Conservation (phyloP, 164 flowering plant species). For the Magnolia officinalis region DNA sequence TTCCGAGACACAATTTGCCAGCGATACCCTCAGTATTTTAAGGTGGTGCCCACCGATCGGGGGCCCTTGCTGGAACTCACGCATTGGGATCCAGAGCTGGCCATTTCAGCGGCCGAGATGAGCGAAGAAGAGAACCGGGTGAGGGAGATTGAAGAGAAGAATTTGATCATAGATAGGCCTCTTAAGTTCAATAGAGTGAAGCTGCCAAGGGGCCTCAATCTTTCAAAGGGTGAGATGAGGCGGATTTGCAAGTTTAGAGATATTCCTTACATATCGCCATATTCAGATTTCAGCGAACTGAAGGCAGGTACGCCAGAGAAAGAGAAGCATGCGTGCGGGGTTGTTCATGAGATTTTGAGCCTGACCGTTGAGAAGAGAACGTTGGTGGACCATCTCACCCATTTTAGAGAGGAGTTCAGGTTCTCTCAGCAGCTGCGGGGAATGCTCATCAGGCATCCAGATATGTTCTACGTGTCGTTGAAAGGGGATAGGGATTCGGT, state of each 20-base stretch:
- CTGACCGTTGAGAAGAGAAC: slow-evolving; percentile 89
- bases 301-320: slow-evolving; percentile 64
- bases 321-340: slow-evolving; percentile 91
- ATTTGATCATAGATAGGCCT: slow-evolving; percentile 82
- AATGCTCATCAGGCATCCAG: slow-evolving; percentile 92
- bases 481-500: slow-evolving; percentile 95
- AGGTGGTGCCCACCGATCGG: slow-evolving; percentile 59
- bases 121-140: slow-evolving; percentile 56
- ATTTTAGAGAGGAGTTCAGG: slow-evolving; percentile 89
- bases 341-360: slow-evolving; percentile 89
- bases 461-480: slow-evolving; percentile 89
- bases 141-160: slow-evolving; percentile 54
- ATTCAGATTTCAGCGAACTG: slow-evolving; percentile 67
- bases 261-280: slow-evolving; percentile 83
- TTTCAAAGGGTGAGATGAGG: slow-evolving; percentile 79
- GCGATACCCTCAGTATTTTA: slow-evolving; percentile 83
- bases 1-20: slow-evolving; percentile 75
- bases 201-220: slow-evolving; percentile 81
- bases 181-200: slow-evolving; percentile 73
- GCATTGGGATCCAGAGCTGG: slow-evolving; percentile 93
- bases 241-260: slow-evolving; percentile 60
- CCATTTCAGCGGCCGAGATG: slow-evolving; percentile 83
- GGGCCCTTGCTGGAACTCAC: slow-evolving; percentile 88
- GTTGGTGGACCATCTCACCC: slow-evolving; percentile 88
- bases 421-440: slow-evolving; percentile 92